A percentile compares a stretch with the other conserved stretches of the same genome.
These are phyloP conservation scores for Gossypium davidsonii DNA, from an alignment of 441 rosid species.

Conservation along the genomic window DNA sequence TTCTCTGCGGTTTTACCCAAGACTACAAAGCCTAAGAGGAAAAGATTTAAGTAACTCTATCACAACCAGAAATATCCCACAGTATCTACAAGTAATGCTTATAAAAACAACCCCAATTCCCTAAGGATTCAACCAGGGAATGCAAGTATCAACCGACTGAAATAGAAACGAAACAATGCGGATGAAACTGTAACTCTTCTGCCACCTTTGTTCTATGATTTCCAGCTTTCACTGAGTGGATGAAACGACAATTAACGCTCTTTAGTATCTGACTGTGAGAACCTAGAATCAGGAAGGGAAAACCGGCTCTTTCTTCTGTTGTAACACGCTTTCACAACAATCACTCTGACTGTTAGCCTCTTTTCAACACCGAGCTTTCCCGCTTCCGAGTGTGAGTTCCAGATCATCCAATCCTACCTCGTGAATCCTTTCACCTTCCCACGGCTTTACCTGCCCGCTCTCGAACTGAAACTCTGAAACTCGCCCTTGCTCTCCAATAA, in stretches of 20 bases:
- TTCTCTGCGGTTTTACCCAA: constrained; percentile 16
- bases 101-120: constrained; percentile 27
- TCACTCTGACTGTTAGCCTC: not conserved
- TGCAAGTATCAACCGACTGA: constrained; percentile 6
- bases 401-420: constrained; percentile 90
- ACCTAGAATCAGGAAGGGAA: constrained; percentile 14
- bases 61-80: constrained; percentile 25
- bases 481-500: constrained; percentile 54
- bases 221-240: constrained; percentile 16
- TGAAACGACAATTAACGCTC: constrained; percentile 4
- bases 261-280: constrained; percentile 2
- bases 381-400: constrained; percentile 85
- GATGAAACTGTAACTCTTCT: constrained; percentile 25
- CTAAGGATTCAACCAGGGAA: constrained; percentile 20
- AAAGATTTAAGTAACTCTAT: constrained; percentile 11
- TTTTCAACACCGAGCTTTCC: constrained; percentile 52
- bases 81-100: constrained; percentile 56
- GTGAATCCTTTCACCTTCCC: constrained; percentile 99
- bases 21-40: constrained; percentile 26
- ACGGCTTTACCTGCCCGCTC: constrained; percentile 71
- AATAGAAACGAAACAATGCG: constrained; percentile 17
- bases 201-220: constrained; percentile 21
- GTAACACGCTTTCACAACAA: constrained; percentile 7
- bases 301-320: constrained; percentile 6
- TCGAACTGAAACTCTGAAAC: constrained; percentile 67